Evolutionary conservation across 495 filamentous ascomycete genomes (phyloP).

Genomic region (Neohortaea acidophila): DNA sequence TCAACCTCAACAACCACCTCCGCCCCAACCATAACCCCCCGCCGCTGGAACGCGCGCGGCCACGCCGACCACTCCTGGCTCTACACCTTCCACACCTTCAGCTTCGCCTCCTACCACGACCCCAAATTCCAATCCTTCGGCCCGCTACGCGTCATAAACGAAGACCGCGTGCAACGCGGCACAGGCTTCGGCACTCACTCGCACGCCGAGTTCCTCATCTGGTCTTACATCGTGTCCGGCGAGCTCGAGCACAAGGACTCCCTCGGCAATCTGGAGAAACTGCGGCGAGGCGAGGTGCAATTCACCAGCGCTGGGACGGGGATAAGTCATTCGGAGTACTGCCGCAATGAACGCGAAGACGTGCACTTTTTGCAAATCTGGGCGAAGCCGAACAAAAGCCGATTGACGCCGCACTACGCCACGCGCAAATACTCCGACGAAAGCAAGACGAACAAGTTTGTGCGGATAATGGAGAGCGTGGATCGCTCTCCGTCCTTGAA

Average conservation of each 20-base stretch:
- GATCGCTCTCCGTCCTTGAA: too few species aligned
- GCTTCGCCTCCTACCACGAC: slow-evolving; percentile 60
- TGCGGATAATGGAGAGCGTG: slow-evolving; percentile 56
- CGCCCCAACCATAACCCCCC: slow-evolving; percentile 25
- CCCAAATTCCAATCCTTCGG: slow-evolving; percentile 49
- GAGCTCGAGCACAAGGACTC: slow-evolving; percentile 70
- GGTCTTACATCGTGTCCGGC: slow-evolving; percentile 62
- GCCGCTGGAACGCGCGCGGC: slow-evolving; percentile 40
- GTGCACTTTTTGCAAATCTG: slow-evolving; percentile 77
- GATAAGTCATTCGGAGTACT: slow-evolving; percentile 63
- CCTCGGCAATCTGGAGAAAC: slow-evolving; percentile 56
- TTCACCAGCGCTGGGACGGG: slow-evolving; percentile 67
- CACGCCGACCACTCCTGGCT: slow-evolving; percentile 71
- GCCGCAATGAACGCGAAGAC: slow-evolving; percentile 45
- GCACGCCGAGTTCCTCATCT: slow-evolving; percentile 72
- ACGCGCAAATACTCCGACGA: slow-evolving; percentile 52
- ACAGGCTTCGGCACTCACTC: slow-evolving; percentile 67
- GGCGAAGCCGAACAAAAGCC: slow-evolving; percentile 54
- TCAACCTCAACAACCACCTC: slow-evolving; percentile 4
- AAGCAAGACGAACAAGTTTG: slow-evolving; percentile 49
- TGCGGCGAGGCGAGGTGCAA: slow-evolving; percentile 65
- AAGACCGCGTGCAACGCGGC: slow-evolving; percentile 55
- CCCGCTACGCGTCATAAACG: slow-evolving; percentile 62
- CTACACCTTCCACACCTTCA: slow-evolving; percentile 72
- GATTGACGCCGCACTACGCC: slow-evolving; percentile 55